These are phyloP conservation scores for Starmerella geochares DNA, from an alignment of 805 yeast species.

Conservation along the genomic window DNA sequence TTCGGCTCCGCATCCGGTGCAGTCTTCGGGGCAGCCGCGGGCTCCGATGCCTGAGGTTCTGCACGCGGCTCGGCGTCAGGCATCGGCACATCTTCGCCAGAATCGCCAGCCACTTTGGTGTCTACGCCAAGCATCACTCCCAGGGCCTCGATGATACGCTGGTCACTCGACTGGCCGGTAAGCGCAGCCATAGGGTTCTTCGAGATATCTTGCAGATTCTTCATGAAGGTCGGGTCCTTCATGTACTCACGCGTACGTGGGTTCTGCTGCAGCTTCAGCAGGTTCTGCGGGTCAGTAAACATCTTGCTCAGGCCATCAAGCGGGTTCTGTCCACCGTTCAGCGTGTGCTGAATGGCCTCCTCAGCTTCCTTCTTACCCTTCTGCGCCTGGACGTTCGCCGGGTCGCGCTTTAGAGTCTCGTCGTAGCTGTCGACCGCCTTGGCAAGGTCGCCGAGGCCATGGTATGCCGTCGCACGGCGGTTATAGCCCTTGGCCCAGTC, in stretches of 20 bases:
- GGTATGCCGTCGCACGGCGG: constrained; percentile 86
- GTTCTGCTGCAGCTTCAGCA: constrained; percentile 62
- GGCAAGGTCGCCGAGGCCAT: constrained; percentile 75
- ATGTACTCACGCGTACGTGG: constrained; percentile 81
- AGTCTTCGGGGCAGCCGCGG: background rate
- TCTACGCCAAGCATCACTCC: constrained; percentile 75
- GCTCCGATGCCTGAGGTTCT: background rate
- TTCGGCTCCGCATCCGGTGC: constrained; percentile 17
- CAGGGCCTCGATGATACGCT: constrained; percentile 78
- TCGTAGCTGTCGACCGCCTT: constrained; percentile 93
- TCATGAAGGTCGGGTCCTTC: constrained; percentile 77
- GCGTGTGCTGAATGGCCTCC: constrained; percentile 45
- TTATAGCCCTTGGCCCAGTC: constrained; percentile 93
- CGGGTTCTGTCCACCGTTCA: constrained; percentile 34
- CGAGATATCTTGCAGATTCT: constrained; percentile 46
- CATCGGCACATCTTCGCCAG: constrained; percentile 15
- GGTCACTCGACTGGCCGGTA: constrained; percentile 41
- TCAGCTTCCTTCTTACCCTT: constrained; percentile 67
- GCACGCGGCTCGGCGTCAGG: constrained; percentile 17
- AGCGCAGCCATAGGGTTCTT: constrained; percentile 67
- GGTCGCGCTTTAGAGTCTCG: constrained; percentile 77
- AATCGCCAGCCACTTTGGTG: constrained; percentile 31
- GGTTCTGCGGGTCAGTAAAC: constrained; percentile 69
- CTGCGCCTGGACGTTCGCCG: constrained; percentile 76
- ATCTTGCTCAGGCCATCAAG: constrained; percentile 73